Evolutionary conservation across 306 rosid genomes (phyloP), one percentile per base, ranked within the genome.

Genomic region (Cotoneaster glaucophyllus): DNA sequence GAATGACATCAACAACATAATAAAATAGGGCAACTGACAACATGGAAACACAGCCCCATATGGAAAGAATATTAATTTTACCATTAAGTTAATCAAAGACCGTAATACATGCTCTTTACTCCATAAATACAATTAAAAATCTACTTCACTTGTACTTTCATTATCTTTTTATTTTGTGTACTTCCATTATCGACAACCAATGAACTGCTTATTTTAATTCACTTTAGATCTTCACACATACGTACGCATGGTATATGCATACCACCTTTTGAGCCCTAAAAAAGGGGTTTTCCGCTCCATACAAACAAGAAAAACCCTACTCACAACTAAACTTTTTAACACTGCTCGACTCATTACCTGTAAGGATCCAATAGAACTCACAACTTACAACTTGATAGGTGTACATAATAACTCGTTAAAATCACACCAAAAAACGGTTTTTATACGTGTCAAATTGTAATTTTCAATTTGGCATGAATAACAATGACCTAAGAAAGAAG

Each of bases 121-220:
- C 75, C 57, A 84, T 67, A 26, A 79, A 59, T 67, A 85, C 78
- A 68, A 70, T 61, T 70, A 66, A 75, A 71, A 66, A 77, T 73
- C 29, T 58, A 82, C 84, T 88, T 90, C 83, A 84, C 54, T 34
- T 75, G 96, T 90, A 90, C 96, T 90, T 90, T 58, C 66, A 61
- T 26, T 61, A 6, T 61, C 66, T 61, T 26, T 61, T 37, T 61
- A n/a, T n/a, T 61, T 61, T 6, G 34, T 61, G 96, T 90, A 90
- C 96, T 90, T 90, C 62, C 84, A 82, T 75, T 70, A 85, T 82
- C 82, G 78, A 80, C 71, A 57, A 37, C 83, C 78, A 31, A 73
- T 62, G 76, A 87, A 79, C 86, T 85, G 78, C 76, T 77, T 82
- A 80, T 59, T 81, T 78, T 78, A 78, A 58, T 71, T 70, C 69